phyloP scores from a whole-genome alignment of 2,329 filamentous ascomycete genomes.

The Pochonia chlamydosporia region DNA sequence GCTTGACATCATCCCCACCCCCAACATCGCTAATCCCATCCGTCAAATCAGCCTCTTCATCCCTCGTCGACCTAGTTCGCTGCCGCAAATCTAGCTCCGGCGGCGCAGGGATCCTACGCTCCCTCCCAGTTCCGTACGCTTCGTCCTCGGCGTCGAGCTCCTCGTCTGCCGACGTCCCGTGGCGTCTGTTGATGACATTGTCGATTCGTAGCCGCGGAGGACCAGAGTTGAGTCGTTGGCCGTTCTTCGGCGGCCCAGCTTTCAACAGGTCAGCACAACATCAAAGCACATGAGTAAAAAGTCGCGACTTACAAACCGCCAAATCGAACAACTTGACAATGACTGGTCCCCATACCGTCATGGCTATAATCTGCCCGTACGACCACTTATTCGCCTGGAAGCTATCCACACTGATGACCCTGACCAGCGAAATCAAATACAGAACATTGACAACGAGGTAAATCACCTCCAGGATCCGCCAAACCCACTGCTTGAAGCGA shows the following conservation, averaged over 20 bases:
- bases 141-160: slow-evolving; percentile 3
- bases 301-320: slow-evolving; percentile 25
- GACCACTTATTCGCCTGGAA: slow-evolving; percentile 29
- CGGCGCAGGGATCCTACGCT: neutral
- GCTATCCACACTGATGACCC: slow-evolving; percentile 28
- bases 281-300: neutral
- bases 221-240: slow-evolving; percentile 27
- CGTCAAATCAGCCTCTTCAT: neutral
- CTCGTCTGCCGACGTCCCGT: slow-evolving; percentile 12
- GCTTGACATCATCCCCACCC: slow-evolving; percentile 2
- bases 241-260: slow-evolving; percentile 33
- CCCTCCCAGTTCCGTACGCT: neutral
- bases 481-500: slow-evolving; percentile 24
- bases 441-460: slow-evolving; percentile 32
- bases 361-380: slow-evolving; percentile 33
- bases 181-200: slow-evolving; percentile 30
- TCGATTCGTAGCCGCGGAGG: slow-evolving; percentile 32
- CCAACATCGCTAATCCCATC: slow-evolving; percentile 3
- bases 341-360: slow-evolving; percentile 33
- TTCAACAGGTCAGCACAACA: slow-evolving; percentile 14
- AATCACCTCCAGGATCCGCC: slow-evolving; percentile 28
- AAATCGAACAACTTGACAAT: slow-evolving; percentile 34
- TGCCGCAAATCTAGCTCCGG: slow-evolving; percentile 1
- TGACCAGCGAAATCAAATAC: slow-evolving; percentile 30
- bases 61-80: neutral